phyloP scores from a whole-genome alignment of 1,139 yeast genomes.

The Zygosaccharomyces sapae region DNA sequence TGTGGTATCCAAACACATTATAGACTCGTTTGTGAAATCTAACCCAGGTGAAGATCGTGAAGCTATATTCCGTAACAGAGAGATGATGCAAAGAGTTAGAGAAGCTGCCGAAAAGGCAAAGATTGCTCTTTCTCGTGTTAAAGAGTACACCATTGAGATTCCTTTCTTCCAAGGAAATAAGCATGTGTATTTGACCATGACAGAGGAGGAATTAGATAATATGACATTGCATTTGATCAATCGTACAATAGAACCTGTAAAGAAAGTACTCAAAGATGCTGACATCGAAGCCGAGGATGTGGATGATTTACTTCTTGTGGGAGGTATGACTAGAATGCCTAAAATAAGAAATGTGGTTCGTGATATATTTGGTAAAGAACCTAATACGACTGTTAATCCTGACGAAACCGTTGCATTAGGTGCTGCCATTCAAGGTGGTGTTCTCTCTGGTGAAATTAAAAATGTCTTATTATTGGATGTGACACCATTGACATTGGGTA shows the following conservation, averaged over 20 bases:
- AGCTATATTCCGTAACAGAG: slow-evolving; percentile 20
- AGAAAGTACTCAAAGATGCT: slow-evolving; percentile 66
- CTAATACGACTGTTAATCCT: slow-evolving; percentile 68
- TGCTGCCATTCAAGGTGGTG: slow-evolving; percentile 82
- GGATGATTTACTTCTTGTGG: slow-evolving; percentile 70
- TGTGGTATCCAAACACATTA: slow-evolving; percentile 50
- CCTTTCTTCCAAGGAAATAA: slow-evolving; percentile 55
- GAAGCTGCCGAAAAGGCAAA: slow-evolving; percentile 71
- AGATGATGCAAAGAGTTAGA: slow-evolving; percentile 55
- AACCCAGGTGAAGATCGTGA: slow-evolving; percentile 24
- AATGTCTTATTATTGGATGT: slow-evolving; percentile 74
- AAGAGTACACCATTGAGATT: slow-evolving; percentile 52
- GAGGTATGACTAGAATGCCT: slow-evolving; percentile 88
- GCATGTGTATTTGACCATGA: slow-evolving; percentile 50
- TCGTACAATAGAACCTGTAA: slow-evolving; percentile 61
- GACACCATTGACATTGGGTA: slow-evolving; percentile 73
- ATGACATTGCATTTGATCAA: slow-evolving; percentile 60
- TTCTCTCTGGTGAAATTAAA: slow-evolving; percentile 63
- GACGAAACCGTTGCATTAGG: slow-evolving; percentile 85
- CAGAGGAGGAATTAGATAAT: slow-evolving; percentile 60
- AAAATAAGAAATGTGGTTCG: slow-evolving; percentile 57
- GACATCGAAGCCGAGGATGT: slow-evolving; percentile 57
- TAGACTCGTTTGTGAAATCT: slow-evolving; percentile 44
- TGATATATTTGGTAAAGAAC: slow-evolving; percentile 52
- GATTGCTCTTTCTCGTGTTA: slow-evolving; percentile 63